Percentiles rank a stretch among this genome's conserved stretches.
These are phyloP conservation scores for Suhomyces canberraensis DNA, from an alignment of 805 yeast genomes.

Conservation along the genomic window DNA sequence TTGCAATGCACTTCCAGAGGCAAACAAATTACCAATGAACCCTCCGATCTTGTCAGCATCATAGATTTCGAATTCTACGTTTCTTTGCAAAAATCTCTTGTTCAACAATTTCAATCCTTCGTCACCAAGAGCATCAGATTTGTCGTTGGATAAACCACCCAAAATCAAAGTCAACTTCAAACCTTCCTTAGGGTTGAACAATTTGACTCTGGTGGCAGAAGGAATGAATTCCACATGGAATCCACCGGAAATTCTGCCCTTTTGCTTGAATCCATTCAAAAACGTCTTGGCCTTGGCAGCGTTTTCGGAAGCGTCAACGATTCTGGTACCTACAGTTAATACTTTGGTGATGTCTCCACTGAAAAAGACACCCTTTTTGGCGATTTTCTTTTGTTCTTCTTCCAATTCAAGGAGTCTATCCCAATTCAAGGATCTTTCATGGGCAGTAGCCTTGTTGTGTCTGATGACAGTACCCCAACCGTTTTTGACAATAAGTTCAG, in stretches of 20 bases:
- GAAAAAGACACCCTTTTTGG: conserved; percentile 59
- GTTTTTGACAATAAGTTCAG: conserved; percentile 53
- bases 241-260: conserved; percentile 57
- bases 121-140: conserved; percentile 36
- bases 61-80: conserved; percentile 64
- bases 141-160: conserved; percentile 61
- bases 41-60: conserved; percentile 77
- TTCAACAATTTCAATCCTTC: conserved; percentile 54
- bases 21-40: conserved; percentile 67
- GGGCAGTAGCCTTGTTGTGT: conserved; percentile 68
- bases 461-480: conserved; percentile 79
- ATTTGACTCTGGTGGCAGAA: conserved; percentile 63
- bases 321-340: conserved; percentile 54
- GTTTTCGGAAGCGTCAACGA: conserved; percentile 79
- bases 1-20: conserved; percentile 41
- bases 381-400: conserved; percentile 48
- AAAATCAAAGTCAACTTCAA: conserved; percentile 65
- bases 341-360: conserved; percentile 44
- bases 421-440: conserved; percentile 72
- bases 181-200: conserved; percentile 70
- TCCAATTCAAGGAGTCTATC: conserved; percentile 73
- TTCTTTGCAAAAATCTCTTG: conserved; percentile 63
- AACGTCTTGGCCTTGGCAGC: conserved; percentile 70
- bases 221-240: conserved; percentile 67
- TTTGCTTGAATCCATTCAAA: conserved; percentile 64